phyloP scores from a whole-genome alignment of 805 yeast genomes.

The Teunomyces atbi region DNA sequence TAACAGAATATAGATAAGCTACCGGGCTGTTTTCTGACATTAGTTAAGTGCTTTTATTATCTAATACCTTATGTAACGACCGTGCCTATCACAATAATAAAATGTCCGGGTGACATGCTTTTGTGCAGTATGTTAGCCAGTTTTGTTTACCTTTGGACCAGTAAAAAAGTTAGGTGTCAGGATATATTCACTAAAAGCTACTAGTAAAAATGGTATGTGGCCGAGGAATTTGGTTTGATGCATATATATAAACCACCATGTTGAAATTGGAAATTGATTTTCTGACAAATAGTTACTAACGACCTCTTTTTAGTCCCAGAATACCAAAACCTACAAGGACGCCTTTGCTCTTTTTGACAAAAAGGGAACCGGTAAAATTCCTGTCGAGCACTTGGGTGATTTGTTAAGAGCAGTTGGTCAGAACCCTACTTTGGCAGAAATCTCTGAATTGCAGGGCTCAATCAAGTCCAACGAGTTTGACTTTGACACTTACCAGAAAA shows the following conservation, averaged over 20 bases:
- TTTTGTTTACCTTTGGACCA: conserved; percentile 4
- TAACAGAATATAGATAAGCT: no score
- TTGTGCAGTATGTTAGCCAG: background rate
- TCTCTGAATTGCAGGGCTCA: conserved; percentile 45
- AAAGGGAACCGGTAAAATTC: conserved; percentile 90
- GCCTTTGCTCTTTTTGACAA: conserved; percentile 96
- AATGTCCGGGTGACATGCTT: background rate
- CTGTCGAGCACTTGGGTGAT: conserved; percentile 84
- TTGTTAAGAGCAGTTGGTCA: conserved; percentile 96
- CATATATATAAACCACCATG: background rate
- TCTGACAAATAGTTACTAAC: conserved; percentile 14
- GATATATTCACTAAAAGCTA: background rate
- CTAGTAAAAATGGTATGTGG: conserved; percentile 3
- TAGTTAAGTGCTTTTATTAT: no score
- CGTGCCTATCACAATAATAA: no score
- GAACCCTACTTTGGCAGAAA: conserved; percentile 93
- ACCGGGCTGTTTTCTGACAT: no score
- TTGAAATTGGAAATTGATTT: background rate
- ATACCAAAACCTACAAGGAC: conserved; percentile 65
- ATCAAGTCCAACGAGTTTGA: conserved; percentile 54
- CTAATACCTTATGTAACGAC: no score
- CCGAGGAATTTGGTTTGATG: background rate
- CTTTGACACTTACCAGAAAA: conserved; percentile 71
- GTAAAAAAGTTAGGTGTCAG: conserved; percentile 4
- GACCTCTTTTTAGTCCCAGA: conserved; percentile 33